Evolutionary conservation across 2,329 filamentous ascomycete species (phyloP).

Genomic region (Didymella glomerata): DNA sequence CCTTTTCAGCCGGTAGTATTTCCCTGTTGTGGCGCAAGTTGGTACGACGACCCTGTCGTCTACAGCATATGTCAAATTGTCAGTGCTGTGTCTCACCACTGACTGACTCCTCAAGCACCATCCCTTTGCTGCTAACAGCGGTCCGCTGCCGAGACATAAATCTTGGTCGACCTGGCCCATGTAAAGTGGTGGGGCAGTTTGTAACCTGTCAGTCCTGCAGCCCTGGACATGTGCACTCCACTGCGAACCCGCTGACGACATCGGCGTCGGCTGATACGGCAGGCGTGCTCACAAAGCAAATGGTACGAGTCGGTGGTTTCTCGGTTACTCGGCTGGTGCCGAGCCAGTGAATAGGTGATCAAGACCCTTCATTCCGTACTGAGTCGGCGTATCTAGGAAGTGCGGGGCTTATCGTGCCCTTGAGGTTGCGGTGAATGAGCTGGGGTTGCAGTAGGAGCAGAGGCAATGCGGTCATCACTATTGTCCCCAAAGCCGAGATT

Average conservation of each 20-base stretch:
- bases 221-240: slow-evolving; percentile 14
- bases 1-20: slow-evolving; percentile 28
- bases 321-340: slow-evolving; percentile 44
- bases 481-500: slow-evolving; percentile 82
- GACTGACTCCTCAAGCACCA: slow-evolving; percentile 2
- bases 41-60: slow-evolving; percentile 21
- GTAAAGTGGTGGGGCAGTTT: not conserved
- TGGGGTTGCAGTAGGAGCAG: slow-evolving; percentile 39
- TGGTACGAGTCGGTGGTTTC: slow-evolving; percentile 22
- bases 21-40: slow-evolving; percentile 28
- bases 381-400: slow-evolving; percentile 29
- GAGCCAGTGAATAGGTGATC: slow-evolving; percentile 32
- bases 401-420: slow-evolving; percentile 35
- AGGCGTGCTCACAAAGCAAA: slow-evolving; percentile 15
- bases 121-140: slow-evolving; percentile 15
- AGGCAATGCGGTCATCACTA: slow-evolving; percentile 30
- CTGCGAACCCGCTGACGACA: slow-evolving; percentile 7
- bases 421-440: slow-evolving; percentile 35
- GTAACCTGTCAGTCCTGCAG: slow-evolving; percentile 41
- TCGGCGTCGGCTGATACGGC: slow-evolving; percentile 21
- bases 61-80: slow-evolving; percentile 37
- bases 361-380: slow-evolving; percentile 32
- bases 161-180: slow-evolving; percentile 1
- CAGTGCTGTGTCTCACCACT: slow-evolving; percentile 34
- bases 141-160: not conserved